Base-by-base conservation (phyloP, 1,284 basidiomycete species). In the Vanrija sp. region DNA sequence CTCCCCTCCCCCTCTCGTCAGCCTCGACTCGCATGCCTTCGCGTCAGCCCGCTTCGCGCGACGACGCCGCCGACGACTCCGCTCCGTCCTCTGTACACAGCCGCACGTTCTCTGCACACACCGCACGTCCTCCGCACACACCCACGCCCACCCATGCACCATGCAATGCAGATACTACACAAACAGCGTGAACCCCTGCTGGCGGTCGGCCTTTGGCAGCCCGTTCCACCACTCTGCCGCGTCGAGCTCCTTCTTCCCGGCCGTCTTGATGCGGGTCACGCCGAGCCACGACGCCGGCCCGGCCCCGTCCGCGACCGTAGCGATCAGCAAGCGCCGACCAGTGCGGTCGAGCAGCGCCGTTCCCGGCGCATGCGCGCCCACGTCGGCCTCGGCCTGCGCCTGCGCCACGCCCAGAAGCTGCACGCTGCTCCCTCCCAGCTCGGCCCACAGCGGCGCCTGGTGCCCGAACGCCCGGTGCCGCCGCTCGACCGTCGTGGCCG, bases 391-490 rank as follows among this genome's bases (percentile, higher is more conserved):
- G 10, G 49, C 35, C n/a, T 61, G 62, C n/a, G 47, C 42, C 35
- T 14, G 15, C 18, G 22, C 15, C 19, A 35, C 37, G 8, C 35
- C 44, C 22, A 43, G 25, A 8, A 63, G 25, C 43, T 63, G 61
- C 15, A 60, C 41, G 18, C 49, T 43, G 3, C 42, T 41, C n/a
- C 49, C 59, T 16, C 45, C 20, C 6, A 63, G 23, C 9, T 56
- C 52, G 0, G 71, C 71, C 74, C 72, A 75, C 0, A 76, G 54
- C 3, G 72, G 69, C 42, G 86, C 85, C 72, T 89, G 87, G 63
- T 91, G 87, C 12, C 80, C 79, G 41, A 92, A 82, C 0, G 83
- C 90, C n/a, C 84, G 79, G 65, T 86, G 80, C 7, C 83, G 76
- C 35, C 82, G 75, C 18, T 59, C 57, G 1, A 80, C 76, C 16